Evolutionary conservation across 768 basidiomycete species (phyloP).

Genomic region (Gelatoporia subvermispora): DNA sequence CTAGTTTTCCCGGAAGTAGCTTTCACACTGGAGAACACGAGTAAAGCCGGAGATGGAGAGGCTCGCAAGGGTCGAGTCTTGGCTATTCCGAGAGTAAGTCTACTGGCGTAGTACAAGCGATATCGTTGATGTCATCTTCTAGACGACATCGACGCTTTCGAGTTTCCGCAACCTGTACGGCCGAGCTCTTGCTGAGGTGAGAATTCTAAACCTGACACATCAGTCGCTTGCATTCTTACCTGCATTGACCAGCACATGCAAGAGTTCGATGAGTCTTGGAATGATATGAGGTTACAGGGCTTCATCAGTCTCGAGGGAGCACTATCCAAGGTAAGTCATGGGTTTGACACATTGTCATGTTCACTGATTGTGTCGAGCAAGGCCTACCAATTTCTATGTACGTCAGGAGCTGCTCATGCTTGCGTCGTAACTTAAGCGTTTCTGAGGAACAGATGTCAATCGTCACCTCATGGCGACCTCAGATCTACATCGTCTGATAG

Average conservation of each 20-base stretch:
- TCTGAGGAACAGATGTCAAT: constrained; percentile 66
- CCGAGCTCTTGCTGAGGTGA: constrained; percentile 62
- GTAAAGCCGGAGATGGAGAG: constrained; percentile 31
- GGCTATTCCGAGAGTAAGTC: constrained; percentile 61
- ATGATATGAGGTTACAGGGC: constrained; percentile 57
- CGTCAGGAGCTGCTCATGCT: constrained; percentile 17
- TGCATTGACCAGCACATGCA: constrained; percentile 72
- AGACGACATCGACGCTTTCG: constrained; percentile 63
- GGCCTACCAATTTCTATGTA: constrained; percentile 88
- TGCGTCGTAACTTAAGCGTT: background rate
- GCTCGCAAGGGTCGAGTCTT: constrained; percentile 42
- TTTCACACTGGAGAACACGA: constrained; percentile 62
- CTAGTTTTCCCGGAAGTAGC: constrained; percentile 66
- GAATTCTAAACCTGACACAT: constrained; percentile 8
- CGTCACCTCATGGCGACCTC: constrained; percentile 59
- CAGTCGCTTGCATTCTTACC: background rate
- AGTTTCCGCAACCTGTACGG: constrained; percentile 76
- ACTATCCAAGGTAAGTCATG: constrained; percentile 53
- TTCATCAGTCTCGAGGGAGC: constrained; percentile 83
- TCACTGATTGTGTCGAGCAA: constrained; percentile 26
- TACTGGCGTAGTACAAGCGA: no score
- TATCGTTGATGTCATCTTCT: background rate
- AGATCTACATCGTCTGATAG: constrained; percentile 68
- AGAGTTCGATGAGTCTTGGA: constrained; percentile 47
- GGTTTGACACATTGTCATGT: background rate